Evolutionary conservation across 1,284 basidiomycete species (phyloP), one percentile per base, ranked within the genome.

Genomic region (Apiotrichum veenhuisii): DNA sequence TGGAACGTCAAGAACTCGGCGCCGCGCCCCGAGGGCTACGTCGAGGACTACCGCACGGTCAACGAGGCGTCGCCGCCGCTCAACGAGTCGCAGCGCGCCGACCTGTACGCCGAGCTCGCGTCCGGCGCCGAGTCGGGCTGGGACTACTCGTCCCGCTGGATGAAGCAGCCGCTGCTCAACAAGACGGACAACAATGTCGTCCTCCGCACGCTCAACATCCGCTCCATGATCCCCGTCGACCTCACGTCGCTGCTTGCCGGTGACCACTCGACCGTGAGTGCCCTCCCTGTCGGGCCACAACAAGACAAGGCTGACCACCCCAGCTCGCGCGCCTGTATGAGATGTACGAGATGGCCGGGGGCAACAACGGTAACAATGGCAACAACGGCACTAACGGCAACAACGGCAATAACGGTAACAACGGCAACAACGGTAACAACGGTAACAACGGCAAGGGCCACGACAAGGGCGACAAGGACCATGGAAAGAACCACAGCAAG

Each of bases 101-200:
- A 81, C 3, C 73, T 97, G n/a, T 97, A 93, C 68, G 83, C 88
- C n/a, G 87, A 95, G 71, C 82, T 97, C 22, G 92, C 93, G 0
- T 83, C 82, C 50, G 92, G 90, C 43, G 93, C 91, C 1, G 92
- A 96, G 79, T 84, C 83, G 14, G 91, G 77, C 8, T 77, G 72
- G 71, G 77, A 78, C 64, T 78, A 77, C 58, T 65, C 68, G 11
- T 64, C 70, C 22, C 69, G 86, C 36, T 84, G 80, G 77, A 73
- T 82, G 53, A 76, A 77, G 41, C 65, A 80, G 46, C 82, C 80
- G 41, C 73, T 80, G 64, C 80, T 75, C 40, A 78, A 80, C 59
- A 52, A 68, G 8, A 72, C 71, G 22, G 73, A 79, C 59, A 80
- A 78, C 54, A 65, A 73, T 51, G 80, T 83, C 3, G 84, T 85